Evolutionary conservation across 495 filamentous ascomycete genomes (phyloP).

Genomic region (Mycothermus thermophilus): DNA sequence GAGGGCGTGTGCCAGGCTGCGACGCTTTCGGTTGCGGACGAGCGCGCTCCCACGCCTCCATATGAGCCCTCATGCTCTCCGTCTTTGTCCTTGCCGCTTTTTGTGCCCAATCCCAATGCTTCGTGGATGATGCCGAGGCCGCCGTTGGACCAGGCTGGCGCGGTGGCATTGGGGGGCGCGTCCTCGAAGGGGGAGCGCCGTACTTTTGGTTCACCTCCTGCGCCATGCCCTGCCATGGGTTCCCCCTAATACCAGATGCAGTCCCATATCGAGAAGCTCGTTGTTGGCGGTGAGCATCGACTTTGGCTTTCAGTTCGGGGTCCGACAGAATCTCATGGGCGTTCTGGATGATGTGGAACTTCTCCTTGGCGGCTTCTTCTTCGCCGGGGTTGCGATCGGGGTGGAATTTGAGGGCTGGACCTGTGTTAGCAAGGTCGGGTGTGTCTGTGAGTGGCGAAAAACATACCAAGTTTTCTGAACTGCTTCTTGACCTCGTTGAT

Average conservation of each 20-base stretch:
- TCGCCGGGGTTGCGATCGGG: constrained; percentile 80
- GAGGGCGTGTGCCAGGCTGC: constrained; percentile 1
- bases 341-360: constrained; percentile 73
- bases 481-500: constrained; percentile 67
- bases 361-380: constrained; percentile 61
- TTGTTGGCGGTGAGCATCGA: constrained; percentile 52
- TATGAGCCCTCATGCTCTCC: constrained; percentile 44
- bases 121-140: constrained; percentile 6
- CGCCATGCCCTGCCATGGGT: constrained; percentile 36
- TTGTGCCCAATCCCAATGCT: constrained; percentile 17
- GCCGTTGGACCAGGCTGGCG: constrained; percentile 24
- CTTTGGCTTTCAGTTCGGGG: constrained; percentile 49
- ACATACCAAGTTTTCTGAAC: constrained; percentile 67
- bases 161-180: constrained; percentile 20
- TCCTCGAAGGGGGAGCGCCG: constrained; percentile 34
- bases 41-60: constrained; percentile 62
- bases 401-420: constrained; percentile 65
- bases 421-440: background rate
- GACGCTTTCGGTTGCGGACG: constrained; percentile 8
- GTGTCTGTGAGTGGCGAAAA: background rate
- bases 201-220: constrained; percentile 21
- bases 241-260: constrained; percentile 35
- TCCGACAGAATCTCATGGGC: constrained; percentile 76
- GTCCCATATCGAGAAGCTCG: constrained; percentile 22
- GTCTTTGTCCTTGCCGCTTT: constrained; percentile 40